phyloP scores from a whole-genome alignment of 2,329 filamentous ascomycete genomes.

The Passalora sequoiae region DNA sequence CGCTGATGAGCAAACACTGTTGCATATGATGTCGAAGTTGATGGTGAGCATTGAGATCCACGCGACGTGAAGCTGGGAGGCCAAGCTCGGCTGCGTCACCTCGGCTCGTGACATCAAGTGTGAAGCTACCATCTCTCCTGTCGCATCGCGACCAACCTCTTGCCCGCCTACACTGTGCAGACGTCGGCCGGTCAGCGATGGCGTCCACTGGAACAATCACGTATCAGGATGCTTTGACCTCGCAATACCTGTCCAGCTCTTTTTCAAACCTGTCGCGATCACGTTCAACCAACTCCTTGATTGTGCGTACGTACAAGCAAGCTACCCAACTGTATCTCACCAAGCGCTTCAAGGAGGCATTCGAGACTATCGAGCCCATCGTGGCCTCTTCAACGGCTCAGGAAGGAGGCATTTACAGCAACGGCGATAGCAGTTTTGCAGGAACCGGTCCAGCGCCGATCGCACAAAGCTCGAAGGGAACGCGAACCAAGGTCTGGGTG shows the following conservation, averaged over 20 bases:
- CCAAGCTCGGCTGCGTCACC: too few species aligned
- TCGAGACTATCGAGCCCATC: constrained; percentile 77
- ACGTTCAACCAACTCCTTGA: constrained; percentile 62
- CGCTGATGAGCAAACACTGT: too few species aligned
- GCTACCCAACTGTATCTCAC: constrained; percentile 92
- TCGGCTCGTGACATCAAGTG: too few species aligned
- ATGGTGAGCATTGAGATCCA: too few species aligned
- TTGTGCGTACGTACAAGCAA: constrained; percentile 90
- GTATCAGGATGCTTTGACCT: constrained; percentile 48
- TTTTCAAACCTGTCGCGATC: constrained; percentile 65
- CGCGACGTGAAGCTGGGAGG: too few species aligned
- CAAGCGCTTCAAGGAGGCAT: constrained; percentile 81
- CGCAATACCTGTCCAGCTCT: constrained; percentile 60
- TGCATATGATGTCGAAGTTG: too few species aligned
- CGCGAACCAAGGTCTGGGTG: constrained; percentile 93
- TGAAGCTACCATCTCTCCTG: too few species aligned
- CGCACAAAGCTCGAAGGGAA: constrained; percentile 71
- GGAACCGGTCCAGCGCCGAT: constrained; percentile 57
- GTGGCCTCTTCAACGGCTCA: constrained; percentile 53
- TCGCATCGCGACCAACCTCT: too few species aligned
- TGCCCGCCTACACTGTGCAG: too few species aligned
- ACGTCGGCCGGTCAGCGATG: constrained; percentile 20
- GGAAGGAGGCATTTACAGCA: too few species aligned
- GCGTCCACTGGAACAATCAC: constrained; percentile 40
- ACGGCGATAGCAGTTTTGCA: constrained; percentile 7